Evolutionary conservation across 2,329 filamentous ascomycete species (phyloP).

Genomic region (Gliomastix tumulicola): DNA sequence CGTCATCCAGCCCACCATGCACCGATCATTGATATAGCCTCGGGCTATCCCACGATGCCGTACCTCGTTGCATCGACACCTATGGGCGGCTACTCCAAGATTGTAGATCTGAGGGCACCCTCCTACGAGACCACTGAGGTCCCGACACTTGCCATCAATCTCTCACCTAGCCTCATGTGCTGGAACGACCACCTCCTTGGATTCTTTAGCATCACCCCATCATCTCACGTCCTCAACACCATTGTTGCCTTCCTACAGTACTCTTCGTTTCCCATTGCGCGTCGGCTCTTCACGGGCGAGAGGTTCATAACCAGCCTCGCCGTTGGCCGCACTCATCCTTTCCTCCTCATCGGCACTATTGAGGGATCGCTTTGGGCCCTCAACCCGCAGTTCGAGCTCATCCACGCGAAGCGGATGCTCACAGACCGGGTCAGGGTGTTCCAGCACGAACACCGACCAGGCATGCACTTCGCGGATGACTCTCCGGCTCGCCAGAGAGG

Average conservation of each 20-base stretch:
- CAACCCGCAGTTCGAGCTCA: conserved; percentile 29
- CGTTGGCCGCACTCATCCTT: conserved; percentile 44
- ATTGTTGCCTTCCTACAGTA: conserved; percentile 46
- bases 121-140: conserved; percentile 47
- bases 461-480: conserved; percentile 16
- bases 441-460: conserved; percentile 45
- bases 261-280: conserved; percentile 43
- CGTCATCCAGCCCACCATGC: conserved; percentile 47
- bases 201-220: conserved; percentile 45
- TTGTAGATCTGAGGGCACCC: conserved; percentile 46
- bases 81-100: conserved; percentile 42
- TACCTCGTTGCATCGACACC: conserved; percentile 49
- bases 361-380: conserved; percentile 46
- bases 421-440: conserved; percentile 33
- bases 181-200: conserved; percentile 51
- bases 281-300: conserved; percentile 43
- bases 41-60: conserved; percentile 49
- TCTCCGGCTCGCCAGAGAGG: conserved; percentile 29
- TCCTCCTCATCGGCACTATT: conserved; percentile 42
- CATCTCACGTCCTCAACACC: conserved; percentile 44
- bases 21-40: conserved; percentile 45
- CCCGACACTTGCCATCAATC: conserved; percentile 39
- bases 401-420: conserved; percentile 20
- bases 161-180: conserved; percentile 44
- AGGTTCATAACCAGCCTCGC: conserved; percentile 43